phyloP scores from a whole-genome alignment of 176 grass and related monocot species.

The Oryza punctata region DNA sequence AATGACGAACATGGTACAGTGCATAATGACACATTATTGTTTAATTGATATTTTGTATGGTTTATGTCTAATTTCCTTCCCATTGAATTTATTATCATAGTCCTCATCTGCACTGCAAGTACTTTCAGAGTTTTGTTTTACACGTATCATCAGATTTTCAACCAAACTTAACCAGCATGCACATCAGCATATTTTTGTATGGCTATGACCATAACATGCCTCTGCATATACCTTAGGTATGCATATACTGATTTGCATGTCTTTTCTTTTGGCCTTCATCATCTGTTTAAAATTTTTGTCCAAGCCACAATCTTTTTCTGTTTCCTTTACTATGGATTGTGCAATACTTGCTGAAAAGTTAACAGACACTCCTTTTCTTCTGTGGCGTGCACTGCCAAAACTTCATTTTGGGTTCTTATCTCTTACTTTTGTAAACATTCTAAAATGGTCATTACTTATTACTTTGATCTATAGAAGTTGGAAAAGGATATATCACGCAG shows the following conservation, averaged over 20 bases:
- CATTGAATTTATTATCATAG: not conserved
- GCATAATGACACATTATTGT: not conserved
- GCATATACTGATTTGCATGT: not conserved
- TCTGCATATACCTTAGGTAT: not conserved
- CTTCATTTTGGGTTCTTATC: not conserved
- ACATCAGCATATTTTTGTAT: not conserved
- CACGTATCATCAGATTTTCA: not conserved
- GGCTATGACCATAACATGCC: not conserved
- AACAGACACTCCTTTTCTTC: not conserved
- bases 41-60: not conserved
- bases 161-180: not conserved
- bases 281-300: not conserved
- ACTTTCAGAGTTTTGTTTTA: not conserved
- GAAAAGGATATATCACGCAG: conserved; percentile 82
- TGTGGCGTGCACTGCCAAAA: conserved; percentile 9
- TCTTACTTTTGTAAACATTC: conserved; percentile 27
- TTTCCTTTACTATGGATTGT: not conserved
- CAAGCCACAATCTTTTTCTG: not conserved
- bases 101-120: not conserved
- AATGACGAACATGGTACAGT: not conserved
- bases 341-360: not conserved
- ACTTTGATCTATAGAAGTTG: conserved; percentile 60
- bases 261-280: not conserved
- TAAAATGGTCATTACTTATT: conserved; percentile 13
- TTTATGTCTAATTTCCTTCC: not conserved